Conservation (phyloP, 176 grass and related monocot species). For the Cenchrus americanus region DNA sequence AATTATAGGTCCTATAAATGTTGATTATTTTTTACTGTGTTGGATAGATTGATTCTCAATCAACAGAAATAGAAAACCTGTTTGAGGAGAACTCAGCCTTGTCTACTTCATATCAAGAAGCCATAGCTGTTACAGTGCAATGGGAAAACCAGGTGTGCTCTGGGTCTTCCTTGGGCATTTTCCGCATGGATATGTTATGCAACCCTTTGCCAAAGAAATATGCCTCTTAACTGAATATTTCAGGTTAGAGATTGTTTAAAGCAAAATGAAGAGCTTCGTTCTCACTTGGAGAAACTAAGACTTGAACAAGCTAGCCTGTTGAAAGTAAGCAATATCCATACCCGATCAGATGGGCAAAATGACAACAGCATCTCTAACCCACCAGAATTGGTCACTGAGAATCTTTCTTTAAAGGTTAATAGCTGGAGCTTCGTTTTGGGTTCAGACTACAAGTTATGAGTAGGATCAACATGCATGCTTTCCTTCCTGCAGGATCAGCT, state of each 20-base stretch:
- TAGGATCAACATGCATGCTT: conserved; percentile 30
- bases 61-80: conserved; percentile 90
- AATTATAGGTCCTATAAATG: conserved; percentile 23
- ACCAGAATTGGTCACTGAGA: conserved; percentile 60
- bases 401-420: conserved; percentile 75
- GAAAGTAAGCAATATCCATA: conserved; percentile 43
- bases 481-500: conserved; percentile 65
- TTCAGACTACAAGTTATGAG: background rate
- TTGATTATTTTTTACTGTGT: conserved; percentile 29
- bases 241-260: conserved; percentile 94
- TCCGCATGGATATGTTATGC: background rate
- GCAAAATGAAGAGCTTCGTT: conserved; percentile 87
- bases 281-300: conserved; percentile 72
- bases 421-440: conserved; percentile 2
- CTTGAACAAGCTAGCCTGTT: conserved; percentile 58
- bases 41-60: conserved; percentile 94
- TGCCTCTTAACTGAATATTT: conserved; percentile 40
- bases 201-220: background rate
- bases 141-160: conserved; percentile 84
- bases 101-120: conserved; percentile 73
- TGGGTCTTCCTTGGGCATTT: background rate
- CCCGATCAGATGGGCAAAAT: conserved; percentile 57
- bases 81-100: conserved; percentile 93
- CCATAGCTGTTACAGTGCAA: conserved; percentile 63
- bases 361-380: conserved; percentile 42